phyloP scores from a whole-genome alignment of 2,329 filamentous ascomycete species.

The Exophiala oligosperma region DNA sequence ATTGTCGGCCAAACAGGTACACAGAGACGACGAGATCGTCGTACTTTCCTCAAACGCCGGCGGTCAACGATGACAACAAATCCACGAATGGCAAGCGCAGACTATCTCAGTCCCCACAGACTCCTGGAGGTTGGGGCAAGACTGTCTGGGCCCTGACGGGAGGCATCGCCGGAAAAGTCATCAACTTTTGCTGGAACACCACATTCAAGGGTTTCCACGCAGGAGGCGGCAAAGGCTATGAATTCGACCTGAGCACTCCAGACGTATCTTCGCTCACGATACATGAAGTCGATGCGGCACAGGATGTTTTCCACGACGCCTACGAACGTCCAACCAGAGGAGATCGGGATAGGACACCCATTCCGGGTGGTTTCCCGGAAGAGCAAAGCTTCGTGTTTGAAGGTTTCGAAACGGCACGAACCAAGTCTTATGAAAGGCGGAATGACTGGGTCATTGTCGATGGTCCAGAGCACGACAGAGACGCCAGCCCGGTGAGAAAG shows the following conservation, averaged over 20 bases:
- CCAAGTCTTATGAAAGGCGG: constrained; percentile 26
- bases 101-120: constrained; percentile 10
- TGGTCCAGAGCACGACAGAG: constrained; percentile 22
- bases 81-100: constrained; percentile 1
- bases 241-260: constrained; percentile 44
- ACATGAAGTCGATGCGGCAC: constrained; percentile 33
- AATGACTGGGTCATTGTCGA: constrained; percentile 71
- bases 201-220: constrained; percentile 83
- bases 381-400: constrained; percentile 46
- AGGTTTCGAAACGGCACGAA: constrained; percentile 38
- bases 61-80: not conserved
- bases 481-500: constrained; percentile 29
- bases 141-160: constrained; percentile 45
- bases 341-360: constrained; percentile 39
- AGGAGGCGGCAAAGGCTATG: constrained; percentile 74
- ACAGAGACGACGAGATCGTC: constrained; percentile 31
- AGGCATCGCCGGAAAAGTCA: constrained; percentile 65
- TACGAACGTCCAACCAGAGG: constrained; percentile 13
- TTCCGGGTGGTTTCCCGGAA: constrained; percentile 57
- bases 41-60: constrained; percentile 18
- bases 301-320: constrained; percentile 29
- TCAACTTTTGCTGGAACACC: constrained; percentile 75
- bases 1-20: constrained; percentile 46
- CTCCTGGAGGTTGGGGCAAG: constrained; percentile 39
- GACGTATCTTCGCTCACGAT: constrained; percentile 27